A percentile compares a stretch with the other conserved stretches of the same genome.
Conservation (phyloP, 805 yeast genomes). For the Schwanniomyces sp. region DNA sequence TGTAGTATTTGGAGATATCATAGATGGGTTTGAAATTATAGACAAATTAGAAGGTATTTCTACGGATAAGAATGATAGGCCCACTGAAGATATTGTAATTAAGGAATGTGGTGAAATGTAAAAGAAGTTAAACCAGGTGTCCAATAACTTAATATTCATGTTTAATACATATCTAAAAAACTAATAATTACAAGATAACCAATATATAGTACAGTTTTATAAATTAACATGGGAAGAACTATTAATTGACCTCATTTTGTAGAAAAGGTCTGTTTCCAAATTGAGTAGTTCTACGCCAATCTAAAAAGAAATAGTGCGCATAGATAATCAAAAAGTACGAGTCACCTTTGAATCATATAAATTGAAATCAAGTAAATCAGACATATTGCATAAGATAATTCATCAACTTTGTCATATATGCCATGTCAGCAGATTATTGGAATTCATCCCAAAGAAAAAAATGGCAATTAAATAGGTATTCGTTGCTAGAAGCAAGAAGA, state of each 20-base stretch:
- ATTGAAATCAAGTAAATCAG: too few species aligned
- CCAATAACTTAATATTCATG: too few species aligned
- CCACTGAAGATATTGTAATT: slow-evolving; percentile 11
- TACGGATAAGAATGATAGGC: slow-evolving; percentile 9
- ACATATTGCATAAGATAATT: too few species aligned
- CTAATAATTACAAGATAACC: too few species aligned
- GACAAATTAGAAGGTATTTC: slow-evolving; percentile 29
- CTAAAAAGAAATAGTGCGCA: neutral
- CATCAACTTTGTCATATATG: neutral
- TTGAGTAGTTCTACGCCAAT: too few species aligned
- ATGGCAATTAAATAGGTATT: slow-evolving; percentile 78
- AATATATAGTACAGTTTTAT: too few species aligned
- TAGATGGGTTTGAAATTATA: slow-evolving; percentile 82
- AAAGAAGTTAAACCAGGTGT: neutral
- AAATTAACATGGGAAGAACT: too few species aligned
- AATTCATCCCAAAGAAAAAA: slow-evolving; percentile 72
- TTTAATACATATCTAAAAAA: neutral
- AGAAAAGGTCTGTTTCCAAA: too few species aligned
- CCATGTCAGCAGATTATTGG: slow-evolving; percentile 90
- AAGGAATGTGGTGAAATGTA: slow-evolving; percentile 20
- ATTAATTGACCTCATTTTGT: too few species aligned
- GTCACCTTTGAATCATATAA: neutral
- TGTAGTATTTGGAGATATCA: slow-evolving; percentile 92
- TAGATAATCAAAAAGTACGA: neutral
- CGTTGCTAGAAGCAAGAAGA: slow-evolving; percentile 49